Evolutionary conservation across 2,329 filamentous ascomycete genomes (phyloP).

Genomic region (Xylaria sp.): DNA sequence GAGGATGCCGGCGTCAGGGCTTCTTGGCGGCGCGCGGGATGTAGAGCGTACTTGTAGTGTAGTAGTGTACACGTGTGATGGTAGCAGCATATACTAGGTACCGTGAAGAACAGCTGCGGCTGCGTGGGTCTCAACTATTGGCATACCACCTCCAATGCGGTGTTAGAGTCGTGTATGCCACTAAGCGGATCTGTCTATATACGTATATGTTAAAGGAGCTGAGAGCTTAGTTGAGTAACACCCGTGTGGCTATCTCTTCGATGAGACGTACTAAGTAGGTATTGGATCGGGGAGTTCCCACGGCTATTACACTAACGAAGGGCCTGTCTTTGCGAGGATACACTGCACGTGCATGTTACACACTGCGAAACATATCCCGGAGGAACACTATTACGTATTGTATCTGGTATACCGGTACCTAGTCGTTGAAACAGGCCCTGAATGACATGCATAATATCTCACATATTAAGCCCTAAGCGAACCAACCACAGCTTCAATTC

Average conservation of each 20-base stretch:
- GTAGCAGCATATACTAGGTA: not conserved
- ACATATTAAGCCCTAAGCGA: conserved; percentile 29
- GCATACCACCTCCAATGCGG: conserved; percentile 12
- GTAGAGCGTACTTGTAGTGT: not conserved
- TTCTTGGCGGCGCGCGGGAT: conserved; percentile 33
- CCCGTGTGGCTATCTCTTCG: not conserved
- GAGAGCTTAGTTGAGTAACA: conserved; percentile 1
- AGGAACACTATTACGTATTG: not conserved
- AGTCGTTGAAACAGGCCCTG: conserved; percentile 16
- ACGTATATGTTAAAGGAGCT: not conserved
- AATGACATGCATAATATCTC: conserved; percentile 35
- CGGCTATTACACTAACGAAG: not conserved
- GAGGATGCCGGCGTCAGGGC: conserved; percentile 30
- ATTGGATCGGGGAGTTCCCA: not conserved
- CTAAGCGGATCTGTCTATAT: conserved; percentile 1
- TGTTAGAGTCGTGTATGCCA: conserved; percentile 16
- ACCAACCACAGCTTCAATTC: conserved; percentile 21
- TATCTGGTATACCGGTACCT: not conserved
- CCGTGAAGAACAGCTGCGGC: conserved; percentile 5
- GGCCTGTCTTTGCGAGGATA: not conserved
- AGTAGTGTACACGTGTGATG: conserved; percentile 3
- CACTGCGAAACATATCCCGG: conserved; percentile 11
- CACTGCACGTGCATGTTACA: conserved; percentile 9
- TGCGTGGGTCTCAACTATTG: conserved; percentile 25
- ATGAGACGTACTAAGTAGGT: not conserved